phyloP scores from a whole-genome alignment of 176 grass and related monocot species.

The Paspalum vaginatum region DNA sequence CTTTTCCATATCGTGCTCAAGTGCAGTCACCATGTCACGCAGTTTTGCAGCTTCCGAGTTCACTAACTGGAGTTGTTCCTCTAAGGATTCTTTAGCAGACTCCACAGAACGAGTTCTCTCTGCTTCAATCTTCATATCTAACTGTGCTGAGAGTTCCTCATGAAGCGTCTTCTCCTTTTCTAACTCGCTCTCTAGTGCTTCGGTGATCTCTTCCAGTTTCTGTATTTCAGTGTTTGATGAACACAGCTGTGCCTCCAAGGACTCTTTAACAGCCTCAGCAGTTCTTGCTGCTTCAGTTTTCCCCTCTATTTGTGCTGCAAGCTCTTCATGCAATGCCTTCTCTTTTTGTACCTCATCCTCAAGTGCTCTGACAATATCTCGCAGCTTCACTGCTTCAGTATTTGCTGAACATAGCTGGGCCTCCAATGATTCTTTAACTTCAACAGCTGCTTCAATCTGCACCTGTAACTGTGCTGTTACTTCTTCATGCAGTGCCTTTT shows the following conservation, averaged over 20 bases:
- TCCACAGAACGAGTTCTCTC: conserved; percentile 45
- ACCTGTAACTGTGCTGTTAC: conserved; percentile 12
- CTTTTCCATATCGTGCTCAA: conserved; percentile 65
- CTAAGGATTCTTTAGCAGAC: conserved; percentile 53
- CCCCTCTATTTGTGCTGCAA: conserved; percentile 27
- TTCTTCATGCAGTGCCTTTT: conserved; percentile 31
- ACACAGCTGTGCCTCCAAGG: conserved; percentile 63
- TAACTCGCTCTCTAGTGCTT: conserved; percentile 51
- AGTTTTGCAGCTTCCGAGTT: conserved; percentile 57
- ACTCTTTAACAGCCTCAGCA: conserved; percentile 47
- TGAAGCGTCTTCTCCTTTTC: conserved; percentile 63
- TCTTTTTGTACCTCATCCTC: conserved; percentile 57
- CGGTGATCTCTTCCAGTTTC: conserved; percentile 48
- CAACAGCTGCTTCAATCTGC: conserved; percentile 21
- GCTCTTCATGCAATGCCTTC: conserved; percentile 55
- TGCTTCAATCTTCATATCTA: conserved; percentile 33
- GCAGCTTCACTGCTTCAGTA: conserved; percentile 52
- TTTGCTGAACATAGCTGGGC: conserved; percentile 57
- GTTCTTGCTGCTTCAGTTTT: conserved; percentile 33
- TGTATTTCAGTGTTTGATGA: conserved; percentile 53
- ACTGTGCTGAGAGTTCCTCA: conserved; percentile 50
- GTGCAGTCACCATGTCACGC: conserved; percentile 44
- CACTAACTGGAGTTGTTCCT: conserved; percentile 61
- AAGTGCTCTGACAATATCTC: conserved; percentile 41
- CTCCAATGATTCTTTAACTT: conserved; percentile 55